Evolutionary conservation across 495 filamentous ascomycete species (phyloP), one percentile per base, ranked within the genome.

Genomic region (Talaromyces wortmannii): DNA sequence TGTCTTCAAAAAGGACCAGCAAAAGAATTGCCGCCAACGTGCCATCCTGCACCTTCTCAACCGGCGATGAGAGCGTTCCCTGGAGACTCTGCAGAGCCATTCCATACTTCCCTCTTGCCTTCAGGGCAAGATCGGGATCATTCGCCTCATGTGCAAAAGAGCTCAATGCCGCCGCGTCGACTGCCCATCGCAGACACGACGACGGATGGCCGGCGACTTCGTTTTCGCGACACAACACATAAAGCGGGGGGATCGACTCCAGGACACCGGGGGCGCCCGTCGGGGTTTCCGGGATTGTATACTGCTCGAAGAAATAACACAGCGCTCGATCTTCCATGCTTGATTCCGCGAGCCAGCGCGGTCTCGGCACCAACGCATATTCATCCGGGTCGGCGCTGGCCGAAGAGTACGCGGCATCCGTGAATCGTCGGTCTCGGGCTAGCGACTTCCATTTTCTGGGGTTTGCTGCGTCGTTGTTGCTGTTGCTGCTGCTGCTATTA

Each of bases 261-360:
- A 77, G 52, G 3, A 65, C 53, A 10, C 57, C 63, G 29, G 52
- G 32, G 7, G 65, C 60, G 5, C 55, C 50, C n/a, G 53, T 50
- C 13, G 55, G 59, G 3, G 56, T 57, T 6, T 45, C 40, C 31
- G 47, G 55, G n/a, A 56, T 54, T 0, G 69, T 73, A 48, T 67
- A 77, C 51, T 77, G 74, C 23, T 74, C 71, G 44, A 77, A 75
- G 55, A 77, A 77, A 48, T 68, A 75, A 55, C 72, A 75, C 2
- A 72, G 17, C 4, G 74, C 72, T 7, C 71, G 67, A 45, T 77
- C 61, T 43, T 74, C 66, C 70, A 71, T 72, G 0, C 61, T 68
- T 7, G 70, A 55, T 58, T 74, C 72, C 1, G 62, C 59, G 2
- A 71, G 51, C 12, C 55, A 57, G 42, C 52, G 40, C 40, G 52